Evolutionary conservation across 257 asterid species (phyloP), one percentile per base, ranked within the genome.

Genomic region (Ligustrum vulgare): DNA sequence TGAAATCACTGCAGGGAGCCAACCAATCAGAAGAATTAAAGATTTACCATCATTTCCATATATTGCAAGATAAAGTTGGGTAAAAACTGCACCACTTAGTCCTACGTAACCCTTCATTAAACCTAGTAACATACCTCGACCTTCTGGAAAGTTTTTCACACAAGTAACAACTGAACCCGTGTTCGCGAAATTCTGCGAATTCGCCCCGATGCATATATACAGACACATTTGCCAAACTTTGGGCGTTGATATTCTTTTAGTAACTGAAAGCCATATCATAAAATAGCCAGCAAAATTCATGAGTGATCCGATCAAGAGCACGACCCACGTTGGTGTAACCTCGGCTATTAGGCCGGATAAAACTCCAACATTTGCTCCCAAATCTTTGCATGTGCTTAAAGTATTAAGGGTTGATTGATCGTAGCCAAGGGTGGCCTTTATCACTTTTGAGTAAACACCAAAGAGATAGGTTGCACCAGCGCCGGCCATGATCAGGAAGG

Each of bases 1-100:
- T 0, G 89, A 82, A 11, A 85, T 62, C 15, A 75, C 83, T 0
- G 89, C 87, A 0, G 89, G 89, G 2, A 85, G 72, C 89, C 87
- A 85, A 3, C 81, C 87, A 1, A 82, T 82, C 4, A 85, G 67
- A 10, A 82, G 80, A 32, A 85, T 82, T 79, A 80, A 69, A 22
- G 82, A 70, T 66, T 84, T 73, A 4, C 82, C 67, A 47, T 84
- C 88, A 64, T 69, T 79, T 43, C 88, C 88, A 56, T 84, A 82
- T 2, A 82, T 69, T 1, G 86, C 86, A 6, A 76, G 65, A 65
- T 81, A 81, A 35, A 84, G 51, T 45, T 84, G 88, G 11, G 86
- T 84, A n/a, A 84, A 65, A 65, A 84, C 39, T 4, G 88, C 86
- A 6, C 88, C 88, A 71, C 88, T 84, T 72, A 84, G 33, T 39